phyloP scores from a whole-genome alignment of 257 asterid genomes.

The Ophiorrhiza pumila region DNA sequence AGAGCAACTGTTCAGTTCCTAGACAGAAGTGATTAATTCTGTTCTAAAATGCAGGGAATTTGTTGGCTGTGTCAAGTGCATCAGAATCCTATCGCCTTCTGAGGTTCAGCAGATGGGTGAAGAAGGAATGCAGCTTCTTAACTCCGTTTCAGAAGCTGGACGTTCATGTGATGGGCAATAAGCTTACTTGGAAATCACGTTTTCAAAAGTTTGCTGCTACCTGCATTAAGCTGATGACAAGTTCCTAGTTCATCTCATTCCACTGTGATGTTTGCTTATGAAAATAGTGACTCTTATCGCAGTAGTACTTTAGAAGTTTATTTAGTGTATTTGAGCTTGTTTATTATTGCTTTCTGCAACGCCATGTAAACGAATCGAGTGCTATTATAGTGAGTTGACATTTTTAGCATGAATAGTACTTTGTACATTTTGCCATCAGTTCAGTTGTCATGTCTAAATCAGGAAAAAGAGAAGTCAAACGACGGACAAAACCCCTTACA shows the following conservation, averaged over 20 bases:
- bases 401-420: background rate
- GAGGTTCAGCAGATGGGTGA: conserved; percentile 99
- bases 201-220: background rate
- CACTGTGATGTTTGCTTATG: background rate
- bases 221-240: background rate
- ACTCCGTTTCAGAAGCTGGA: conserved; percentile 46
- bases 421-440: background rate
- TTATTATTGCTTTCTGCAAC: background rate
- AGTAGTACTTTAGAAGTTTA: background rate
- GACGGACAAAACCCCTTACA: background rate
- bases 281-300: background rate
- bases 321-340: conserved; percentile 6
- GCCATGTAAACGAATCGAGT: background rate
- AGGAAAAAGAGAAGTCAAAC: background rate
- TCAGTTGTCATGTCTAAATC: background rate
- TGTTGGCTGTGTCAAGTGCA: conserved; percentile 90
- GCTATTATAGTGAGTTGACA: conserved; percentile 1
- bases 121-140: conserved; percentile 94
- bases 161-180: conserved; percentile 31
- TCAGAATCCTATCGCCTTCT: conserved; percentile 78
- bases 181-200: conserved; percentile 14
- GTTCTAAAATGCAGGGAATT: conserved; percentile 54
- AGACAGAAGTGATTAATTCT: background rate
- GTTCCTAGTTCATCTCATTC: background rate
- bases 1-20: background rate